phyloP scores from a whole-genome alignment of 2,329 filamentous ascomycete genomes.

The Aspergillus fructus region DNA sequence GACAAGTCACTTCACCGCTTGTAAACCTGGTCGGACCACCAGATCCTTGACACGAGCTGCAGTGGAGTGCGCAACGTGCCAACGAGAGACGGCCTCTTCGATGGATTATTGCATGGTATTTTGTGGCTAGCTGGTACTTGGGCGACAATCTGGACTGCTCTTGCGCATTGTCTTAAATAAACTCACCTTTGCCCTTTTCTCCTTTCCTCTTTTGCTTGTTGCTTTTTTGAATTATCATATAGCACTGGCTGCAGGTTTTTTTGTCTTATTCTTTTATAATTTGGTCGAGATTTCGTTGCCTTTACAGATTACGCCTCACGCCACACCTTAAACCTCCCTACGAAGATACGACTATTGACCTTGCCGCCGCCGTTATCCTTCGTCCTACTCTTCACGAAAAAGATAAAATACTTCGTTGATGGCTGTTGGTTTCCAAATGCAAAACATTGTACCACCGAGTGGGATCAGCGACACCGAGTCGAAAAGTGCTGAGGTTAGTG shows the following conservation, averaged over 20 bases:
- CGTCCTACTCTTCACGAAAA: background rate
- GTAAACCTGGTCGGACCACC: conserved; percentile 17
- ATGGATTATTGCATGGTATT: conserved; percentile 15
- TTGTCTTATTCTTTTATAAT: background rate
- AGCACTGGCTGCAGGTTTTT: conserved; percentile 10
- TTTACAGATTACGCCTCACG: background rate
- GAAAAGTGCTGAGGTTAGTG: conserved; percentile 18
- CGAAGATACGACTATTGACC: background rate
- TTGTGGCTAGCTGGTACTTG: conserved; percentile 12
- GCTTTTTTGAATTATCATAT: background rate
- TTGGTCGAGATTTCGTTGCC: background rate
- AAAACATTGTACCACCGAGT: conserved; percentile 3
- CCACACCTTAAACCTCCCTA: background rate
- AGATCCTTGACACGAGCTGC: conserved; percentile 12
- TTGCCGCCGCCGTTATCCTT: background rate
- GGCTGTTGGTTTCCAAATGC: conserved; percentile 13
- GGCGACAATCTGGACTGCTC: conserved; percentile 13
- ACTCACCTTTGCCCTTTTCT: background rate
- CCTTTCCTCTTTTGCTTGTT: background rate
- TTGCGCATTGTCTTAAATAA: background rate
- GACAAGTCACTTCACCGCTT: conserved; percentile 19
- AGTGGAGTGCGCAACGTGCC: background rate
- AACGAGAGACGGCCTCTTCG: conserved; percentile 6
- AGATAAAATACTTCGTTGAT: conserved; percentile 1
- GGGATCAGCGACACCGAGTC: conserved; percentile 6